Evolutionary conservation across 257 asterid genomes (phyloP), one percentile per base, ranked within the genome.

Genomic region (Penstemon davidsonii): DNA sequence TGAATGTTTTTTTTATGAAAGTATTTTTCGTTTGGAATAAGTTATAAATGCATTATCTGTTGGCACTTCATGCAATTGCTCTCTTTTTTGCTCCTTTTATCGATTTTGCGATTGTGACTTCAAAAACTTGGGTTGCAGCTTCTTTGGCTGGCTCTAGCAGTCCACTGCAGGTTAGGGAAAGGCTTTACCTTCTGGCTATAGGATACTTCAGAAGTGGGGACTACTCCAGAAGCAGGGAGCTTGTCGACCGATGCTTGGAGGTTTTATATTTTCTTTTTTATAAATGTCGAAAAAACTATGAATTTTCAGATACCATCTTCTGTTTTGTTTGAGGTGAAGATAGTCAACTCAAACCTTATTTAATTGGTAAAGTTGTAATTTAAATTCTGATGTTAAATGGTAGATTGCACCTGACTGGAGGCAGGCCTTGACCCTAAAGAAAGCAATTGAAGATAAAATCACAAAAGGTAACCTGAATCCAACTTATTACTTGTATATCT

Each of bases 391-490:
- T 59, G 51, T 37, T 12, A 67, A 60, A 58, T 70, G 71, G 62
- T 82, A 90, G 97, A 77, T 81, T 68, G 93, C 85, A 63, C 98
- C 98, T 0, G 92, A 86, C 68, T 92, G 95, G 95, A 85, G 96
- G 81, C 96, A 92, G 73, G 98, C 96, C 13, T 72, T 73, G 84
- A 76, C 83, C 62, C 95, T 92, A 39, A 87, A 87, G 91, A 92
- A 89, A 76, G 76, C 96, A 45, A 76, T 92, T 66, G 96, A 92
- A 80, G 96, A 89, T 46, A 87, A 87, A 79, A 83, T 89, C 66
- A 90, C 84, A 8, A 90, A 90, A 83, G 97, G 98, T 85, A 67
- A 50, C 51, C 42, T 50, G 33, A 51, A 46, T 46, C 42, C 73
- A 37, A 7, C 39, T 58, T 37, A 15, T 53, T 55, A 51, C 43